Base-by-base conservation (phyloP, 768 basidiomycete genomes). In the Trametopsis cervina region DNA sequence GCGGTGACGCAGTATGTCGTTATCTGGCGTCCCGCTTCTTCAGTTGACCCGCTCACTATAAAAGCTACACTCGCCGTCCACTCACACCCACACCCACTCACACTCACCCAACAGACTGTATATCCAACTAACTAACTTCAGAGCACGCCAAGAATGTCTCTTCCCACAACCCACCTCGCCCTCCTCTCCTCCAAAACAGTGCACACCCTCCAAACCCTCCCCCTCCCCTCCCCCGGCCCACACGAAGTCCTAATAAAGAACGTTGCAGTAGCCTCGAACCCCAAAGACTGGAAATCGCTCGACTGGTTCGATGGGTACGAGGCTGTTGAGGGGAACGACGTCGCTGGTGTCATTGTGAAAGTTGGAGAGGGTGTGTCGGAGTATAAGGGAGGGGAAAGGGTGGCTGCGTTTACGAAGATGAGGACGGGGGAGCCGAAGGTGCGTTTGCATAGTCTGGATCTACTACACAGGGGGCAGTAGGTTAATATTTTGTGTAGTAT, bases 221-320 rank as follows among this genome's bases (percentile, higher is more conserved):
- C 29, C 15, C 44, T 74, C 7, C 70, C 66, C 13, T 61, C 60
- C 17, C 76, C 77, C 4, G 70, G 72, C 10, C 67, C 71, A 2
- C 71, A 70, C 42, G 74, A 77, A 54, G 57, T 78, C 23, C 67
- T 79, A 37, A 60, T 78, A 55, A 70, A 70, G 57, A 58, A 78
- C 45, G 61, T 67, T 36, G 66, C 78, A 3, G 68, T 74, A 0
- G 69, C 73, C 2, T 60, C 79, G 41, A 78, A 80, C 51, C 79
- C 79, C 2, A 66, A 69, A 11, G 79, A 81, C 50, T 75, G 74
- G 61, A 76, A 75, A 56, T 65, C 76, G 22, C 74, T 73, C 47
- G 68, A 61, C 42, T 36, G 23, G 15, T 47, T 70, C 17, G 52
- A 68, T 4, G 39, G 50, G 33, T 63, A 41, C 44, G 61, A 54